phyloP scores from a whole-genome alignment of 331 rosid species.

The Telfairia occidentalis region DNA sequence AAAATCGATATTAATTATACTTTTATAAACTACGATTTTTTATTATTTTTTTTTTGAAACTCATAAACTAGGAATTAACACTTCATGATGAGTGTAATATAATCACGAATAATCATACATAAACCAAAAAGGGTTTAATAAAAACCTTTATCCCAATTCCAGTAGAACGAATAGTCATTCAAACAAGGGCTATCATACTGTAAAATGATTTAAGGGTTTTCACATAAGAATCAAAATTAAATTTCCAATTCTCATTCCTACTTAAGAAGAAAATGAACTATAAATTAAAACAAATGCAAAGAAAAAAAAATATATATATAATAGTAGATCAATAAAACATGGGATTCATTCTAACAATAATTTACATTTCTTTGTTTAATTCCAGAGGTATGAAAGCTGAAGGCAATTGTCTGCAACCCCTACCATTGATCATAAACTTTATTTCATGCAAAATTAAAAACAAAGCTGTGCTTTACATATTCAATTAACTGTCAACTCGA shows the following conservation, averaged over 20 bases:
- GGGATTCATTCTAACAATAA: too few relatives aligned
- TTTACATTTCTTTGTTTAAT: not conserved
- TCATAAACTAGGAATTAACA: too few relatives aligned
- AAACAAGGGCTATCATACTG: not conserved
- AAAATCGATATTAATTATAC: too few relatives aligned
- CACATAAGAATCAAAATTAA: not conserved
- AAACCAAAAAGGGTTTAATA: not conserved
- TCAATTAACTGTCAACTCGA: not conserved
- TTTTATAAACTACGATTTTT: too few relatives aligned
- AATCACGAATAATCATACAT: not conserved
- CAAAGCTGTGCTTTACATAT: not conserved
- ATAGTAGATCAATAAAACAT: too few relatives aligned
- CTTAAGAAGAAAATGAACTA: too few relatives aligned
- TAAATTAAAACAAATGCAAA: too few relatives aligned
- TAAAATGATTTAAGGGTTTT: not conserved
- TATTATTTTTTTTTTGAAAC: too few relatives aligned
- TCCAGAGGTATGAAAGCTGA: not conserved
- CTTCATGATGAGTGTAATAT: not conserved
- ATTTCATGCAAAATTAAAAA: too few relatives aligned
- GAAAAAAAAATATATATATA: too few relatives aligned
- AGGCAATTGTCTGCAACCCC: not conserved
- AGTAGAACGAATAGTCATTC: too few relatives aligned
- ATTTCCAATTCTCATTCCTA: not conserved
- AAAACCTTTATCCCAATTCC: not conserved
- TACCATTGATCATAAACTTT: too few relatives aligned